Conservation (phyloP, 139 green algal species). For the Pleodorina starrii region DNA sequence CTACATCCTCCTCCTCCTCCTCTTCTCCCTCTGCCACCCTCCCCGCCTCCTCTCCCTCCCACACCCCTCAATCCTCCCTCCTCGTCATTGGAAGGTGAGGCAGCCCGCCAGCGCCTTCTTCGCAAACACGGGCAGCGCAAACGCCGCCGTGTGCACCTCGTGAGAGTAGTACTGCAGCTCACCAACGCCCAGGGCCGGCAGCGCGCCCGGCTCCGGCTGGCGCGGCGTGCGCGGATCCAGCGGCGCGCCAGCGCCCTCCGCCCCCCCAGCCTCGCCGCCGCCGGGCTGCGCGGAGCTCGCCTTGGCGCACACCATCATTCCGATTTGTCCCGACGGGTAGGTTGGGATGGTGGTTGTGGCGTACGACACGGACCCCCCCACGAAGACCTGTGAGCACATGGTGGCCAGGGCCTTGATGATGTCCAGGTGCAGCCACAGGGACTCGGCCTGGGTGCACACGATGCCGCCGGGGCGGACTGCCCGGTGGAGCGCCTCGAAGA, state of each 20-base stretch:
- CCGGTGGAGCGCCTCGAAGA: constrained; percentile 95
- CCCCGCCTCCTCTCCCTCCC: too few relatives aligned
- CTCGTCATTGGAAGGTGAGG: constrained; percentile 69
- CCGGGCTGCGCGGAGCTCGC: constrained; percentile 23
- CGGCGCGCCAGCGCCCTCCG: constrained; percentile 22
- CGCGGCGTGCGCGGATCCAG: constrained; percentile 69
- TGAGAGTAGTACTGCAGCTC: constrained; percentile 89
- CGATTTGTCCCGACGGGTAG: constrained; percentile 94
- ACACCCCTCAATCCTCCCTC: neutral
- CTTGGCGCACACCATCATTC: constrained; percentile 98
- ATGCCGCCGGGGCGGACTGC: constrained; percentile 93
- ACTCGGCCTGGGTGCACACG: constrained; percentile 95
- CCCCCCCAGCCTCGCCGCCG: neutral
- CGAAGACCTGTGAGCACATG: constrained; percentile 93
- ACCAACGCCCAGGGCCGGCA: constrained; percentile 25
- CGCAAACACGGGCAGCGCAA: constrained; percentile 95
- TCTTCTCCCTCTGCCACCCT: too few relatives aligned
- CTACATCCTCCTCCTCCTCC: too few relatives aligned
- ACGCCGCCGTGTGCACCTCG: constrained; percentile 90
- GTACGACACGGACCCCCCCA: constrained; percentile 91
- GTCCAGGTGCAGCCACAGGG: constrained; percentile 94
- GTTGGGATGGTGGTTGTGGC: constrained; percentile 97
- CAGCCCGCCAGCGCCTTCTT: constrained; percentile 71
- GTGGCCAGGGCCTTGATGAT: constrained; percentile 94
- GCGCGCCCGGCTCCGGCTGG: constrained; percentile 56